phyloP scores from a whole-genome alignment of 345 rosid species.

The Lepidium aucheri region DNA sequence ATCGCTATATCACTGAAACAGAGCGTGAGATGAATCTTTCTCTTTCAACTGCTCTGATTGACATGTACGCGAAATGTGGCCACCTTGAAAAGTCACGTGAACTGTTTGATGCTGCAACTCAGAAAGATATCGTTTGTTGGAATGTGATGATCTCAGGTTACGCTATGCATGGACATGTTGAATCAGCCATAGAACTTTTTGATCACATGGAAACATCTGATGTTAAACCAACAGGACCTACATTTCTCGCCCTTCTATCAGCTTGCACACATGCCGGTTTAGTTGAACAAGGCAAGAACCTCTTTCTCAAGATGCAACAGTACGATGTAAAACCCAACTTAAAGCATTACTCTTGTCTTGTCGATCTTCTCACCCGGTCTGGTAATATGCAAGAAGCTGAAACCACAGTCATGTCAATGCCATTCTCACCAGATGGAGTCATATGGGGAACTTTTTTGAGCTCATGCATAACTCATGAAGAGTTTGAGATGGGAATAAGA shows the following conservation, averaged over 20 bases:
- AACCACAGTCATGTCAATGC: constrained; percentile 50
- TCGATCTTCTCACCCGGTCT: constrained; percentile 62
- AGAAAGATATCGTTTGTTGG: constrained; percentile 52
- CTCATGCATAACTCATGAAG: constrained; percentile 44
- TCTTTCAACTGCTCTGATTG: constrained; percentile 50
- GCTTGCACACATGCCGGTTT: constrained; percentile 59
- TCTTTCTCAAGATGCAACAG: constrained; percentile 39
- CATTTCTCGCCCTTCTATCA: constrained; percentile 60
- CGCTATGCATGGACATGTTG: constrained; percentile 54
- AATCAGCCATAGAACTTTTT: constrained; percentile 42
- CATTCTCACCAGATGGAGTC: constrained; percentile 49
- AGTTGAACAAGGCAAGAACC: constrained; percentile 48
- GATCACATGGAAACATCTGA: constrained; percentile 48
- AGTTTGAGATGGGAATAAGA: constrained; percentile 48
- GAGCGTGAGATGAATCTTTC: constrained; percentile 40
- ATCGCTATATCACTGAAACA: constrained; percentile 37
- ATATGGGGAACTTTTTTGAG: constrained; percentile 62
- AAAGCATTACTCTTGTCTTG: constrained; percentile 66
- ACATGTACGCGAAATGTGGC: constrained; percentile 76
- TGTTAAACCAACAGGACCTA: constrained; percentile 43
- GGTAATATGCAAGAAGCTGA: constrained; percentile 60
- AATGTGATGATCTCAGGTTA: constrained; percentile 67
- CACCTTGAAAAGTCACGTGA: constrained; percentile 44
- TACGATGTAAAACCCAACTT: constrained; percentile 42
- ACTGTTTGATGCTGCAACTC: constrained; percentile 37